These are phyloP conservation scores for Lanmaoa rubissima DNA, from an alignment of 768 basidiomycete species.

Conservation along the genomic window DNA sequence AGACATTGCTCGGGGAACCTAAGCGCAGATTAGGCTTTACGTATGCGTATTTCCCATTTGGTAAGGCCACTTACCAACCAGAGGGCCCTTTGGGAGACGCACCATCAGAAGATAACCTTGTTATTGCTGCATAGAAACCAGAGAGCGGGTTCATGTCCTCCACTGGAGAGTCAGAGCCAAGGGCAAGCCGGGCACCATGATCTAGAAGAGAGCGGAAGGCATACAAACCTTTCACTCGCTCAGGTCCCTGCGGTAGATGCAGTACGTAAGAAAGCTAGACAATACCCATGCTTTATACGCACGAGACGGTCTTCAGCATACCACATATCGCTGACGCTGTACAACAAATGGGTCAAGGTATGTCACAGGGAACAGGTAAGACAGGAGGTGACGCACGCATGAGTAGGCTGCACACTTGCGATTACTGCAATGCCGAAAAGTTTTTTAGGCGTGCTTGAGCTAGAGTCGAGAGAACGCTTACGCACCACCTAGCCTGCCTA, in stretches of 20 bases:
- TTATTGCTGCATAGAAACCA: constrained; percentile 86
- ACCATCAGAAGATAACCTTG: constrained; percentile 67
- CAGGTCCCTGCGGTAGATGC: constrained; percentile 56
- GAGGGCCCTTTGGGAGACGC: constrained; percentile 76
- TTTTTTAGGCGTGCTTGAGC: neutral
- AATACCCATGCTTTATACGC: constrained; percentile 19
- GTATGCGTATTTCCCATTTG: neutral
- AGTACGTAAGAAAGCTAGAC: neutral
- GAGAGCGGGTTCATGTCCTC: constrained; percentile 82
- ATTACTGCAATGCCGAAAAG: constrained; percentile 54
- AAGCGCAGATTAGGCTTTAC: neutral
- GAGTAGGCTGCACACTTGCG: constrained; percentile 87
- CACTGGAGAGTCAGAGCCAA: constrained; percentile 91
- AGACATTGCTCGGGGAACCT: constrained; percentile 86
- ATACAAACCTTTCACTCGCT: constrained; percentile 82
- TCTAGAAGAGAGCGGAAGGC: constrained; percentile 77
- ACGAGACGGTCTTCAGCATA: constrained; percentile 84
- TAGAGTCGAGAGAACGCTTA: neutral
- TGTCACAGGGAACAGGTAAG: neutral
- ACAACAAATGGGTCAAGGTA: neutral
- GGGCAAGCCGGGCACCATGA: constrained; percentile 62
- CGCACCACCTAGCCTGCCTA: constrained; percentile 77
- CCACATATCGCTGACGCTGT: constrained; percentile 83
- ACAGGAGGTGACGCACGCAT: constrained; percentile 52
- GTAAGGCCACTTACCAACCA: constrained; percentile 62